Base-by-base conservation (phyloP, 2,329 filamentous ascomycete genomes). In the Penicillium sp. region DNA sequence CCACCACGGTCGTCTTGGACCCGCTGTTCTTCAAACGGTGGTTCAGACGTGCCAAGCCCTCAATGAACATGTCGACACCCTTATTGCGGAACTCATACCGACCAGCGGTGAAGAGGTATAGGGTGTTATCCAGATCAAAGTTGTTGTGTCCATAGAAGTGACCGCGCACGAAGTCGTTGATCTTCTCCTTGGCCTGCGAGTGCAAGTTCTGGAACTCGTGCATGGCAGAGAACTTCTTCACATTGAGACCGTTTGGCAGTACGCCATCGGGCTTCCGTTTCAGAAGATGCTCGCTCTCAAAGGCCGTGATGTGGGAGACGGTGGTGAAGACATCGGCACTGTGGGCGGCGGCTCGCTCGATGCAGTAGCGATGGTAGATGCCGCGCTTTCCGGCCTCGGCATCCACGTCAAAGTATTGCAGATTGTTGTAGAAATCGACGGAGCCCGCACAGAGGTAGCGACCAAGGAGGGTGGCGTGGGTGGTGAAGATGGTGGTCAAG, bases 171-270 rank as follows among this genome's bases (percentile, higher is more conserved):
- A 99, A 99, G 72, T 97, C 94, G 68, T 96, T 90, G 65, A 99
- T 97, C 81, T 96, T 96, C 75, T 96, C 90, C 79, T 97, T 97
- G 67, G 91, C 88, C 71, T 94, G 89, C 68, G 96, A 91, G 75
- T 97, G 94, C 68, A 99, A 76, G 70, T 99, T 99, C 74, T 99
- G 94, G 79, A 97, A 97, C 75, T 99, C 94, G 79, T 99, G 94
- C 66, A 97, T 92, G 6, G 94, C 94, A 7, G 92, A 93, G 78
- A 97, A 97, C 74, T 97, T 97, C 75, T 92, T 97, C 55, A 99
- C 94, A 67, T 99, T 99, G 67, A 99, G 81, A 59, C 94, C 94
- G 67, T 99, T 99, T 62, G 94, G 94, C 61, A 97, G 75, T 6
- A 99, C 94, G 34, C 94, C 94, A 64, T 99, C 94, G 1, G 94